Evolutionary conservation across 2,329 filamentous ascomycete species (phyloP).

Genomic region (Cordyceps militaris): DNA sequence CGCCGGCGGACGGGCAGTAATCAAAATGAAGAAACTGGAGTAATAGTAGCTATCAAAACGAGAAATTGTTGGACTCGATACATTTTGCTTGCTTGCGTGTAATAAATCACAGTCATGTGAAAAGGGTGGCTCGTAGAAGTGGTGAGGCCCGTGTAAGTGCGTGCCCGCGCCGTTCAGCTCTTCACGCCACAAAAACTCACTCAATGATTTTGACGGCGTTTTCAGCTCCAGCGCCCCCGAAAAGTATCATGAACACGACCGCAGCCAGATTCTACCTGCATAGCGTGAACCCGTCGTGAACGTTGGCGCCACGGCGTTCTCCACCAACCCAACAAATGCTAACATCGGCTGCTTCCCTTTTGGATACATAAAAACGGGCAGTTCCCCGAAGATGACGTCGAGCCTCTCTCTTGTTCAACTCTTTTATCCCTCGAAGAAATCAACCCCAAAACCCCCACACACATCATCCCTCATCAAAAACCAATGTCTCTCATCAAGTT

Average conservation of each 20-base stretch:
- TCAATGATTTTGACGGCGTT: neutral
- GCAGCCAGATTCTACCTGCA: neutral
- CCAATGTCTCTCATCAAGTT: conserved; percentile 13
- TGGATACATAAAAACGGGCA: neutral
- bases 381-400: neutral
- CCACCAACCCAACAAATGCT: neutral
- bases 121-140: neutral
- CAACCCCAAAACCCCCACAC: neutral
- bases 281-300: conserved; percentile 7
- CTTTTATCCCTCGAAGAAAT: neutral
- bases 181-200: neutral
- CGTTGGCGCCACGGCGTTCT: neutral
- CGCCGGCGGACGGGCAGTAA: neutral
- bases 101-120: neutral
- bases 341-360: no score
- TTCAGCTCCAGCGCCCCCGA: neutral
- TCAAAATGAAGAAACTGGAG: neutral
- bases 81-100: neutral
- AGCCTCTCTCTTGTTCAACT: neutral
- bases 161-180: neutral
- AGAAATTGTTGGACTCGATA: neutral
- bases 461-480: neutral
- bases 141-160: neutral
- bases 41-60: neutral
- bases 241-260: neutral